Evolutionary conservation across 306 rosid genomes (phyloP), one percentile per base, ranked within the genome.

Genomic region (Amphicarpaea edgeworthii): DNA sequence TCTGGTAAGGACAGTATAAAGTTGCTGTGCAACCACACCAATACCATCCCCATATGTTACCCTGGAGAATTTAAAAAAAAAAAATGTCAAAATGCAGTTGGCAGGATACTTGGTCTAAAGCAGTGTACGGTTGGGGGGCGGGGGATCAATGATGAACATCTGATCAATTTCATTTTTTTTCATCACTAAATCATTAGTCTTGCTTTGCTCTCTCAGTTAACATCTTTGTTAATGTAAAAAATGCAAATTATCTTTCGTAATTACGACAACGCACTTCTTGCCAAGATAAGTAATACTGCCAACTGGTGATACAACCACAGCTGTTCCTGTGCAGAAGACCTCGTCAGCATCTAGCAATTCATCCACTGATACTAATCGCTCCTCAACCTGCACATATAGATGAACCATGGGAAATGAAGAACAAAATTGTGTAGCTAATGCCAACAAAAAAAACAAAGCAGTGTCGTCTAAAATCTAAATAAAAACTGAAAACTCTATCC

Each of bases 231-330:
- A n/a, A n/a, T 62, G 76, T 41, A 77, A 23, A 19, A 38, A 70
- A 34, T 76, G 61, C 72, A 73, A 79, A 16, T 64, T 17, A 24
- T 41, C 51, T 66, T 28, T 34, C 4, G 41, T 24, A 42, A 73
- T 61, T 28, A 51, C 37, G 61, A 30, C 41, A 57, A 66, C 37
- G 32, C 80, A 95, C 99, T 88, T 90, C 69, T 85, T 72, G 75
- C 90, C 97, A 30, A 14, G 88, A 75, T 86, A 89, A 58, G 99
- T 95, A 57, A 95, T 81, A 84, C 97, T 92, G 73, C 99, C 99
- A 64, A 95, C 97, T 37, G 99, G 99, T 73, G 99, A 95, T 21
- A 95, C 80, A 77, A 95, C 99, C 83, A 95, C 99, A 72, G 99
- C 97, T 61, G 97, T 95, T 70, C 99, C 99, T 0, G 97, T 95